A percentile compares a stretch with the other conserved stretches of the same genome.
Evolutionary conservation across 192 early-diverging fungal species (phyloP).

Genomic region (Jimgerdemannia flammicorona): DNA sequence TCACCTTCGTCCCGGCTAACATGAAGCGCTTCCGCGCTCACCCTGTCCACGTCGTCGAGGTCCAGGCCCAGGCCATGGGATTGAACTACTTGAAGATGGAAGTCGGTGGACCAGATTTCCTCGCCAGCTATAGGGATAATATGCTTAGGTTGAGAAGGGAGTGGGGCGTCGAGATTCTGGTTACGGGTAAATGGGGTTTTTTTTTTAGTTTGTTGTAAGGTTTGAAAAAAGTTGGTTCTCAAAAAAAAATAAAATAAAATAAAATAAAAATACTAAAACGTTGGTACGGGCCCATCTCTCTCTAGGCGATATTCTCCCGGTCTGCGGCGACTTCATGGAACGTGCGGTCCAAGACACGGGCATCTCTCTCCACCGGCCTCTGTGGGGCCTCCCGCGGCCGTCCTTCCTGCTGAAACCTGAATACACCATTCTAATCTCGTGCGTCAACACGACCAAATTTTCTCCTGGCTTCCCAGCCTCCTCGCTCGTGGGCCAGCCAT

Average conservation of each 20-base stretch:
- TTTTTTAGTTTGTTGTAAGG: background rate
- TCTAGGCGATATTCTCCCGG: constrained; percentile 52
- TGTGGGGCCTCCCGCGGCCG: constrained; percentile 50
- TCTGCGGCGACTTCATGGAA: constrained; percentile 60
- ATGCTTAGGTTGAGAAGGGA: constrained; percentile 34
- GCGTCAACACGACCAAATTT: constrained; percentile 25
- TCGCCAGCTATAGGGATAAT: constrained; percentile 40
- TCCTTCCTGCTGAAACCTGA: constrained; percentile 29
- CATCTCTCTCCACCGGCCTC: constrained; percentile 46
- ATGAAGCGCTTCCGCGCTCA: constrained; percentile 52
- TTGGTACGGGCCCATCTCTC: too few species aligned
- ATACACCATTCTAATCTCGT: constrained; percentile 23
- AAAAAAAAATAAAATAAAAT: too few species aligned
- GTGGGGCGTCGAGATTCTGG: constrained; percentile 42
- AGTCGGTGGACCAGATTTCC: constrained; percentile 41
- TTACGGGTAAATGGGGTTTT: constrained; percentile 39
- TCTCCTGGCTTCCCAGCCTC: constrained; percentile 27
- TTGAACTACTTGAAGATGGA: constrained; percentile 39
- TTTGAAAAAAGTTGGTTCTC: too few species aligned
- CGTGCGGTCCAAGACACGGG: constrained; percentile 41
- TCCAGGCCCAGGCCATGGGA: constrained; percentile 43
- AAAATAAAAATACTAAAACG: too few species aligned
- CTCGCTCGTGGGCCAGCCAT: constrained; percentile 33
- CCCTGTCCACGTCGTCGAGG: constrained; percentile 36
- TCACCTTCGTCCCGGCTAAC: constrained; percentile 45